Percentiles rank a stretch among this genome's conserved stretches.
phyloP scores from a whole-genome alignment of 306 rosid genomes.

The Ziziphus jujuba region DNA sequence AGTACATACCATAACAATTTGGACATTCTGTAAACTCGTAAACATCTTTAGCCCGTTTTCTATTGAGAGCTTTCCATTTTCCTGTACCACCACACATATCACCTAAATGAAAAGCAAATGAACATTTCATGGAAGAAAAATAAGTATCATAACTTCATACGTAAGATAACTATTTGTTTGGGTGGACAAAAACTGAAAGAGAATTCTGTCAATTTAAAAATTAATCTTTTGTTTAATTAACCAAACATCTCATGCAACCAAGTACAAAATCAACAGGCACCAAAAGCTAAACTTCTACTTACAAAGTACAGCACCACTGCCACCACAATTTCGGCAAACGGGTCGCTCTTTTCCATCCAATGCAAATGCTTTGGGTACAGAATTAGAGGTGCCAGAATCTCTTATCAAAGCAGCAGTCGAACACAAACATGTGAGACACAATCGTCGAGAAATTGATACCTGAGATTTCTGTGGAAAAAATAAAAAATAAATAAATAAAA shows the following conservation, averaged over 20 bases:
- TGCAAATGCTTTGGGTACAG: slow-evolving; percentile 48
- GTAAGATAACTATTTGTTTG: background rate
- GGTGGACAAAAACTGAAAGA: no score
- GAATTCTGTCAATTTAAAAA: no score
- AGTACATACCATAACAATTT: slow-evolving; percentile 80
- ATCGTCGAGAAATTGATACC: slow-evolving; percentile 57
- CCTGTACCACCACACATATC: slow-evolving; percentile 99
- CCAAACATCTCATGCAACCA: background rate
- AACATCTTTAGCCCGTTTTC: slow-evolving; percentile 94
- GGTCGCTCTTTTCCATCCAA: slow-evolving; percentile 59
- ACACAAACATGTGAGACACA: slow-evolving; percentile 70
- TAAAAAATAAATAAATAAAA: background rate
- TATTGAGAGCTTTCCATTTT: slow-evolving; percentile 96
- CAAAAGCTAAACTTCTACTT: slow-evolving; percentile 20
- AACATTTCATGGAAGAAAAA: slow-evolving; percentile 24
- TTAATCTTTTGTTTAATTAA: no score
- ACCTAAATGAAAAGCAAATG: slow-evolving; percentile 58
- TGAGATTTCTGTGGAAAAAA: slow-evolving; percentile 7
- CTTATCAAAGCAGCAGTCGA: slow-evolving; percentile 48
- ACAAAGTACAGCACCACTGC: slow-evolving; percentile 89
- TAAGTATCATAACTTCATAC: background rate
- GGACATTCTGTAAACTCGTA: slow-evolving; percentile 96
- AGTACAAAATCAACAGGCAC: background rate
- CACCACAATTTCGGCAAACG: slow-evolving; percentile 80
- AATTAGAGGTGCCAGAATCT: slow-evolving; percentile 30